These are phyloP conservation scores for Neotropicomus parvogracilis DNA, from an alignment of 1,284 basidiomycete genomes.

Conservation along the genomic window DNA sequence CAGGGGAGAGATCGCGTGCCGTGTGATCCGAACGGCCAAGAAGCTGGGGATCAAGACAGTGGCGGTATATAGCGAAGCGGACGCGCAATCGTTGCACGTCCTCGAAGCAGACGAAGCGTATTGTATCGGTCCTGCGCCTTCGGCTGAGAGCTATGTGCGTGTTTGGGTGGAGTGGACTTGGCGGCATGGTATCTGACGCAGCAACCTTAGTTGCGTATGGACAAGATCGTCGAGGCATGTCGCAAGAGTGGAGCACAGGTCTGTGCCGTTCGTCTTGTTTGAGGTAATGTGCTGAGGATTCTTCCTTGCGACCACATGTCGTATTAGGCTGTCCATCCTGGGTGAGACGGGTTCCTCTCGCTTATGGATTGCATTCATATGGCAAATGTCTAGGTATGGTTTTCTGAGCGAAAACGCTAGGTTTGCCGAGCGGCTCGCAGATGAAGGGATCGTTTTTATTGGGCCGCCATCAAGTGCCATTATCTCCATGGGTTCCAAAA, in stretches of 20 bases:
- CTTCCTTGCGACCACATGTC: neutral
- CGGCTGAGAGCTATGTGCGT: constrained; percentile 84
- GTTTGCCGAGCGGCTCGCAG: constrained; percentile 83
- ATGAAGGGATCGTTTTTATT: constrained; percentile 92
- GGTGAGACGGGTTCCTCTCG: constrained; percentile 39
- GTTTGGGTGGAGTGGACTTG: neutral
- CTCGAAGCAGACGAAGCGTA: constrained; percentile 91
- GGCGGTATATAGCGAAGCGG: constrained; percentile 86
- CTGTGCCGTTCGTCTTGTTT: constrained; percentile 14
- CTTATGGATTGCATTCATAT: neutral
- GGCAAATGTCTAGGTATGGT: constrained; percentile 59
- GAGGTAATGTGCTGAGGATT: constrained; percentile 5
- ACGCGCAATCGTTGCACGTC: constrained; percentile 77
- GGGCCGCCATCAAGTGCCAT: constrained; percentile 94
- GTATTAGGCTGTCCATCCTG: constrained; percentile 74
- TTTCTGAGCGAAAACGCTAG: constrained; percentile 91
- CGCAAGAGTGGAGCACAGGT: constrained; percentile 81
- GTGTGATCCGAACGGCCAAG: constrained; percentile 87
- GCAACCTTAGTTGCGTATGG: constrained; percentile 65
- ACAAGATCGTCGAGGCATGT: constrained; percentile 86
- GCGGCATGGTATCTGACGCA: constrained; percentile 4
- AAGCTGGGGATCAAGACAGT: constrained; percentile 87
- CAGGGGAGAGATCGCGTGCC: constrained; percentile 92
- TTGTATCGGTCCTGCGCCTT: constrained; percentile 87
- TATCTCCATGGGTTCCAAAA: constrained; percentile 90